Base-by-base conservation (phyloP, 1,139 yeast species). In the Suhomyces wounanorum region DNA sequence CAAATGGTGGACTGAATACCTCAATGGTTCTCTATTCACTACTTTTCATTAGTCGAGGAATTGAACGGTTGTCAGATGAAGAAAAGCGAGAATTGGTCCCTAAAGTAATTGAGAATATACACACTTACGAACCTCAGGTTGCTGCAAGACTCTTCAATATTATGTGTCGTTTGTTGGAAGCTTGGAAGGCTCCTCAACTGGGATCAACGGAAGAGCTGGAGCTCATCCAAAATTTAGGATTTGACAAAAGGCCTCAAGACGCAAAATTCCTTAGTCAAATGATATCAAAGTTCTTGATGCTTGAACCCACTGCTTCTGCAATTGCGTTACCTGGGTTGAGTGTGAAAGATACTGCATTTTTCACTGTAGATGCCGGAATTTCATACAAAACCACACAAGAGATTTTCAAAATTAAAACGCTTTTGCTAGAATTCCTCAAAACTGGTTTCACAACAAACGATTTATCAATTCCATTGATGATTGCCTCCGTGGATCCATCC, bases 301-400 rank as follows among this genome's bases (percentile, higher is more conserved):
- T 89, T 40, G 72, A 71, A 44, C 84, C 90, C 0, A 75, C 72
- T 3, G 54, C 55, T 11, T 44, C 55, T 1, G 40, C 48, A 2
- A 69, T 57, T 55, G 78, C 48, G 23, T 74, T 82, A 47, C 89
- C 94, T 0, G 96, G 96, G 0, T 68, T 90, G 51, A 74, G 84
- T 23, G 64, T 75, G 0, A 64, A 66, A 0, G 89, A 87, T 50
- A 76, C 78, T 31, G 64, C 79, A 0, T 88, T 83, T 60, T 81
- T 89, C 59, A 84, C 89, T 0, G 77, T 77, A 48, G 82, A 82
- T 55, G 89, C 95, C 5, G 90, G 92, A 13, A 81, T 84, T 0
- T 63, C 78, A 0, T 83, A 79, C 60, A 79, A 78, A 42, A 70
- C 80, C 1, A 55, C 54, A n/a, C 74, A 75, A 0, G 83, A 79